Conservation (phyloP, 2,329 filamentous ascomycete genomes). For the Lecanosticta acicola region DNA sequence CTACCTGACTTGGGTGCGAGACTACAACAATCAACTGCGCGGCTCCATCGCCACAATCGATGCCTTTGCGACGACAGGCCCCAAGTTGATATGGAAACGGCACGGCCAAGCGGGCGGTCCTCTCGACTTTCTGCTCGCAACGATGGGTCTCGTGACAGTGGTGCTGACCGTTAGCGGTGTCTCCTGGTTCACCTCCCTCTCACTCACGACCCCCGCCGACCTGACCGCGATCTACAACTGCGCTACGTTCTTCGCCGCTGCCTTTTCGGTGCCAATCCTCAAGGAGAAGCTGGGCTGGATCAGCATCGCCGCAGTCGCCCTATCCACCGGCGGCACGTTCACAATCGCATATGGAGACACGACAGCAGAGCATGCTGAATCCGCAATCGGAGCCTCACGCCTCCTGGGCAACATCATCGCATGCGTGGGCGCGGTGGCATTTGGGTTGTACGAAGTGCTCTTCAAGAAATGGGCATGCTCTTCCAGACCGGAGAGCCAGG, state of each 20-base stretch:
- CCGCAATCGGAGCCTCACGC: slow-evolving; percentile 24
- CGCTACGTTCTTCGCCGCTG: slow-evolving; percentile 33
- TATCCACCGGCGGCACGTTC: slow-evolving; percentile 31
- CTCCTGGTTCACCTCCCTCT: slow-evolving; percentile 30
- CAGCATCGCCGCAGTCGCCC: slow-evolving; percentile 26
- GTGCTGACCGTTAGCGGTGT: slow-evolving; percentile 28
- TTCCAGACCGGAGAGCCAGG: slow-evolving; percentile 20
- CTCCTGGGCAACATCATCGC: slow-evolving; percentile 30
- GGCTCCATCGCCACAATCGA: slow-evolving; percentile 26
- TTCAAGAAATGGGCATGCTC: slow-evolving; percentile 34
- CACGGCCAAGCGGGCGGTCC: slow-evolving; percentile 25
- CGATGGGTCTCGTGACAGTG: slow-evolving; percentile 28
- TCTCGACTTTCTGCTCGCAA: slow-evolving; percentile 27
- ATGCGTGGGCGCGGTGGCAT: slow-evolving; percentile 28
- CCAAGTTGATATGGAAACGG: slow-evolving; percentile 22
- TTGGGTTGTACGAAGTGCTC: slow-evolving; percentile 33
- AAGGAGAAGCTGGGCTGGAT: slow-evolving; percentile 27
- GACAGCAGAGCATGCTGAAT: slow-evolving; percentile 20
- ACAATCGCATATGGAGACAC: slow-evolving; percentile 33
- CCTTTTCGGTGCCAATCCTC: slow-evolving; percentile 29
- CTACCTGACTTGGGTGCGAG: slow-evolving; percentile 26
- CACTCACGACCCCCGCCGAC: slow-evolving; percentile 31
- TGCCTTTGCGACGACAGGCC: slow-evolving; percentile 26
- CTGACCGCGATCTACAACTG: slow-evolving; percentile 34
- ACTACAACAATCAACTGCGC: slow-evolving; percentile 30